These are phyloP conservation scores for Pyricularia sp. DNA, from an alignment of 2,329 filamentous ascomycete genomes.

Conservation along the genomic window DNA sequence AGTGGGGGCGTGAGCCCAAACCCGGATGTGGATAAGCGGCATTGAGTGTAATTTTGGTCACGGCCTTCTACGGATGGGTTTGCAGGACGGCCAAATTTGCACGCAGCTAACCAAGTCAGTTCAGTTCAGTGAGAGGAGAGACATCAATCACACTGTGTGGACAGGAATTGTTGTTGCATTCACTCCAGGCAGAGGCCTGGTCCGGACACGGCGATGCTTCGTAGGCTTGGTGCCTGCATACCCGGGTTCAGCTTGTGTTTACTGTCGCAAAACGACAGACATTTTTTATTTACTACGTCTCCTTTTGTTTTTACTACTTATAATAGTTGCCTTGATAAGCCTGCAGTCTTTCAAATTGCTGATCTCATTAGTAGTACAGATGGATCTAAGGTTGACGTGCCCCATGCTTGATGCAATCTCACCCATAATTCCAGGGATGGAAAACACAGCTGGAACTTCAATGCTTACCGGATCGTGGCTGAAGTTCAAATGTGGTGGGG, in stretches of 20 bases:
- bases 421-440: not conserved
- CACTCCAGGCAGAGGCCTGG: not conserved
- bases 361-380: not conserved
- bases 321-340: not conserved
- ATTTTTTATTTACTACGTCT: not conserved
- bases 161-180: not conserved
- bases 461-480: not conserved
- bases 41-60: constrained; percentile 9
- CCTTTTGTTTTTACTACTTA: not conserved
- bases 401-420: not conserved
- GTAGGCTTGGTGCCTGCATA: not conserved
- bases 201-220: not conserved
- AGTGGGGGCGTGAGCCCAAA: not conserved
- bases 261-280: not conserved
- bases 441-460: not conserved
- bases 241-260: not conserved
- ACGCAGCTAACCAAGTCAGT: not conserved
- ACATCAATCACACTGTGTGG: not conserved
- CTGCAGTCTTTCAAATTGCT: not conserved
- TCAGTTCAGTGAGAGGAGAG: not conserved
- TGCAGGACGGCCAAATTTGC: not conserved
- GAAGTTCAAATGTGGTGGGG: not conserved
- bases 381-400: not conserved
- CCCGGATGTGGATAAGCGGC: constrained; percentile 5
- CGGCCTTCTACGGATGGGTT: not conserved